Evolutionary conservation across 495 filamentous ascomycete genomes (phyloP).

Genomic region (Trichoderma reesei): DNA sequence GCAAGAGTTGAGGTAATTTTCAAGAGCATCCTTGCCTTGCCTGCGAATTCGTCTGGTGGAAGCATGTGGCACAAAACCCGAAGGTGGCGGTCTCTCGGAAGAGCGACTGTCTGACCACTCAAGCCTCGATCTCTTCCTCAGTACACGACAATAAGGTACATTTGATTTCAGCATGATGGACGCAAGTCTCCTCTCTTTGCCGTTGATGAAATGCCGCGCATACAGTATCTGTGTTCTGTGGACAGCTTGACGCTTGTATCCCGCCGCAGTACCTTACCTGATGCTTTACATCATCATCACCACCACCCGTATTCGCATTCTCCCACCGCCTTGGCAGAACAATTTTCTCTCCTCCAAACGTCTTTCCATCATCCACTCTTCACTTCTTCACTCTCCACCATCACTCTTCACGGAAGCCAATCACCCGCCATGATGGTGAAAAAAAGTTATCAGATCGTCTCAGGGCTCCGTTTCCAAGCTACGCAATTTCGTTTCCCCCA

Average conservation of each 20-base stretch:
- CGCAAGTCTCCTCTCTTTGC: too few species aligned
- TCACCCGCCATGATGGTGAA: not conserved
- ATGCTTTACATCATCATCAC: not conserved
- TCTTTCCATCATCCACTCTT: not conserved
- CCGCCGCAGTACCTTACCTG: too few species aligned
- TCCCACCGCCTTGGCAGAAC: not conserved
- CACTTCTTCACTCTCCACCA: not conserved
- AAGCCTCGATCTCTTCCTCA: too few species aligned
- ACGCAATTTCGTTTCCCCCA: not conserved
- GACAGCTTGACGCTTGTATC: too few species aligned
- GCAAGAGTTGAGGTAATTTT: not conserved
- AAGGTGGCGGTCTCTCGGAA: not conserved
- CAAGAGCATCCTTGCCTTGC: not conserved
- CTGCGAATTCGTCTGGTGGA: too few species aligned
- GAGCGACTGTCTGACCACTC: too few species aligned
- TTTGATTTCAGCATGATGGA: too few species aligned
- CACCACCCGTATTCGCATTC: not conserved
- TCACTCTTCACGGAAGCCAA: not conserved
- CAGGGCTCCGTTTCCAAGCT: not conserved
- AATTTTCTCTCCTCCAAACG: not conserved
- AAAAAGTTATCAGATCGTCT: slow-evolving; percentile 7
- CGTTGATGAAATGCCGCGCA: too few species aligned
- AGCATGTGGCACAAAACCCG: not conserved
- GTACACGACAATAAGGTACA: too few species aligned
- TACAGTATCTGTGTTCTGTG: too few species aligned